phyloP scores from a whole-genome alignment of 805 yeast species.

The Candida nitratophila region DNA sequence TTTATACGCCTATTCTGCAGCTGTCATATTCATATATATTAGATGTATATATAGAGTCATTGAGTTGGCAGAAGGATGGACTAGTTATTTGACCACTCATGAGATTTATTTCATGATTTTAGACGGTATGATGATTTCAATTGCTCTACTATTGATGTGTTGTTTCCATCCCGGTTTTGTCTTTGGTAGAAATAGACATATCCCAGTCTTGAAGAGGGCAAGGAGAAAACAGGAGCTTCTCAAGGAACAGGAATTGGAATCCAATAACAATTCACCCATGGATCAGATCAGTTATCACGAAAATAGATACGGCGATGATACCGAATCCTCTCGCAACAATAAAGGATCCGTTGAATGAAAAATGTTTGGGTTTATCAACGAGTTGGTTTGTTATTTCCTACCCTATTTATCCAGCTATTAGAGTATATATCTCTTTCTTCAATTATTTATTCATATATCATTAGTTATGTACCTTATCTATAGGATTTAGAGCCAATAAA shows the following conservation, averaged over 20 bases:
- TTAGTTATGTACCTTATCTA: too few species aligned
- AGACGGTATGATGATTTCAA: conserved; percentile 54
- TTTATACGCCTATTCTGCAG: conserved; percentile 35
- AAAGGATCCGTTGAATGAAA: too few species aligned
- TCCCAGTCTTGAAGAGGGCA: conserved; percentile 1
- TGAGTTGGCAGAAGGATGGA: conserved; percentile 67
- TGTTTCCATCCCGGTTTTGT: conserved; percentile 57
- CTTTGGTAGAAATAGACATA: conserved; percentile 20
- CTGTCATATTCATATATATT: conserved; percentile 44
- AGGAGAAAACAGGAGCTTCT: background rate
- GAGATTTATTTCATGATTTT: conserved; percentile 50
- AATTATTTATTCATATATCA: too few species aligned
- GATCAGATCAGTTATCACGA: background rate
- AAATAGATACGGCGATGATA: too few species aligned
- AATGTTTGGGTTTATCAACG: too few species aligned
- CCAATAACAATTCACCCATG: too few species aligned
- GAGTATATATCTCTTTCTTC: too few species aligned
- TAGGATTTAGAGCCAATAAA: too few species aligned
- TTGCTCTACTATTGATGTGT: conserved; percentile 39
- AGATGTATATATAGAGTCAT: conserved; percentile 67
- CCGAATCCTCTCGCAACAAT: too few species aligned
- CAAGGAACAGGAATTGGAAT: background rate
- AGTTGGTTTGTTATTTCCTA: too few species aligned
- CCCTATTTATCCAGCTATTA: too few species aligned
- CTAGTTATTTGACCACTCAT: conserved; percentile 50